Conservation (phyloP, 2,329 filamentous ascomycete genomes). For the Penicillium sp. region DNA sequence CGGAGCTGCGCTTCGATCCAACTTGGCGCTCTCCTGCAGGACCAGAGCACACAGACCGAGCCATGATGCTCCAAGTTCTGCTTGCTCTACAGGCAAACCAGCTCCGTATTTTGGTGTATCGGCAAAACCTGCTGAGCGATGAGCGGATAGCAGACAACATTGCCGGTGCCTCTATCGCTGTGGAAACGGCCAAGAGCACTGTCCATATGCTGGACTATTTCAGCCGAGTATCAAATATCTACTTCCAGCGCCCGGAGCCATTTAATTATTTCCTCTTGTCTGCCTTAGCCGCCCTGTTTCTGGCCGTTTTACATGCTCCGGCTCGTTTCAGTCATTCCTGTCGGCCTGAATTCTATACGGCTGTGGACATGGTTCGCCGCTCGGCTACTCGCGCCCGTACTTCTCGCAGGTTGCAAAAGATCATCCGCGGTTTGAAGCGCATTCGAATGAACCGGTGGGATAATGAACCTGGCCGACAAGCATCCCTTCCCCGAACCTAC, state of each 20-base stretch:
- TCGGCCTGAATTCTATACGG: constrained; percentile 49
- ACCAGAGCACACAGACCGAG: constrained; percentile 29
- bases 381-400: constrained; percentile 56
- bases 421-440: constrained; percentile 55
- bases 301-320: constrained; percentile 48
- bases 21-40: constrained; percentile 17
- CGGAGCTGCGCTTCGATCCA: constrained; percentile 41
- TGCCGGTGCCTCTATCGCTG: constrained; percentile 39
- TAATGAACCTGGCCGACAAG: not conserved
- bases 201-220: constrained; percentile 40
- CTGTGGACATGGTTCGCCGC: constrained; percentile 57
- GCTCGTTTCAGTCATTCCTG: constrained; percentile 40
- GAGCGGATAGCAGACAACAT: constrained; percentile 38
- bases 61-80: constrained; percentile 44
- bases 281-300: constrained; percentile 40
- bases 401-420: constrained; percentile 57
- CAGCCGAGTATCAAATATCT: constrained; percentile 37
- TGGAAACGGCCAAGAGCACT: constrained; percentile 40
- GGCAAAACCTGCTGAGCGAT: constrained; percentile 42
- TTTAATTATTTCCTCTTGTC: constrained; percentile 46
- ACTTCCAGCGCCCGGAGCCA: constrained; percentile 39
- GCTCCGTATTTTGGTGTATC: constrained; percentile 45
- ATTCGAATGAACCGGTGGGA: constrained; percentile 48
- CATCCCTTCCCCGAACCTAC: not conserved
- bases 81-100: constrained; percentile 48